Base-by-base conservation (phyloP, 257 asterid genomes). In the Nyctanthes arbortristis region DNA sequence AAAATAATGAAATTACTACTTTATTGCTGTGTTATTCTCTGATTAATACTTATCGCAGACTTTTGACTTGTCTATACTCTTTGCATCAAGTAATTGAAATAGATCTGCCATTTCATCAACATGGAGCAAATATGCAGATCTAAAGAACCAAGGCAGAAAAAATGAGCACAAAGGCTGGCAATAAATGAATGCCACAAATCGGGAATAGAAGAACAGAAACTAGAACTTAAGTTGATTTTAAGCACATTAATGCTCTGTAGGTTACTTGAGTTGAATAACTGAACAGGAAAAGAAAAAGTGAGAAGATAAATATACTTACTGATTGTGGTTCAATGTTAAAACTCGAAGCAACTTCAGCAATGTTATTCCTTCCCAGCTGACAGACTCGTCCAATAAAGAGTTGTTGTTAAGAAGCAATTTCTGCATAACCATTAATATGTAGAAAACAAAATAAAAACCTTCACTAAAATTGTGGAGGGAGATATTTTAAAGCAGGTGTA, bases 301-400 rank as follows among this genome's bases (percentile, higher is more conserved):
- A 60, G 52, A 66, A 63, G 65, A 28, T 18, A 69, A 74, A 76
- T 37, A 35, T 22, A 67, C 84, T 47, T 84, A 89, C 99, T 73
- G 64, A 79, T 93, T 93, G 56, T 81, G 84, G 75, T 71, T 80
- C 78, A 93, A 69, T 67, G 95, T 80, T 31, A 93, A 82, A 85
- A 74, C 67, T 29, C 35, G 63, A 58, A 93, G 92, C 71, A 74
- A 80, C 86, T 84, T 91, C 79, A 91, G 65, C 71, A 88, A 77
- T 63, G 87, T 68, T 45, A 91, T 29, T 76, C 85, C 96, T 75
- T 87, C 92, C 99, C 97, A 93, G 84, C 81, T 72, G 56, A 93
- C 66, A 33, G 86, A 83, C 52, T 81, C 73, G 63, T 82, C 91
- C 45, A 67, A 69, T 61, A 91, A 75, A 63, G 78, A 70, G 78